phyloP scores from a whole-genome alignment of 768 basidiomycete species.

The Rhodotorula diobovata region DNA sequence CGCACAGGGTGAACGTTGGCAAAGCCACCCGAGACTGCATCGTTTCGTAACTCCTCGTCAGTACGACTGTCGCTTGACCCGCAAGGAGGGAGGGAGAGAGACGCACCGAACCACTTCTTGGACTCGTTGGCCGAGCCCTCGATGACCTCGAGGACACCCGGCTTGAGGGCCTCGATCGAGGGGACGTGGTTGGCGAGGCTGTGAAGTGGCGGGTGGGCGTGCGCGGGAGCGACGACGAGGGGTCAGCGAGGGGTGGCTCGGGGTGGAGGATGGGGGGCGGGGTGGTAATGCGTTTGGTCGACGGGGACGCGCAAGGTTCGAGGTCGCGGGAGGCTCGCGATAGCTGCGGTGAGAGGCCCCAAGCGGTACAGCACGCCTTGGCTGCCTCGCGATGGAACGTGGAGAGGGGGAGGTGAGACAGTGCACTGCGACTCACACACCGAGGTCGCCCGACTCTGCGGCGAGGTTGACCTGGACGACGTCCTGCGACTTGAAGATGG shows the following conservation, averaged over 20 bases:
- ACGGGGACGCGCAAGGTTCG: too few relatives aligned
- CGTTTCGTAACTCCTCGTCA: too few relatives aligned
- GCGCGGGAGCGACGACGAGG: too few relatives aligned
- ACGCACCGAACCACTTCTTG: conserved; percentile 97
- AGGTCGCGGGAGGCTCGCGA: too few relatives aligned
- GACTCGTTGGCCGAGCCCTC: conserved; percentile 63
- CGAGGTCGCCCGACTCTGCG: conserved; percentile 95
- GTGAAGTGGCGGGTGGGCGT: neutral
- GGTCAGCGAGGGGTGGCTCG: too few relatives aligned
- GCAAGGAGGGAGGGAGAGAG: neutral
- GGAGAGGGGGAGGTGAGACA: neutral
- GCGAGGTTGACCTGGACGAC: conserved; percentile 94
- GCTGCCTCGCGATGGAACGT: too few relatives aligned
- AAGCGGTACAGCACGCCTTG: too few relatives aligned
- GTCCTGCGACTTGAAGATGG: conserved; percentile 83
- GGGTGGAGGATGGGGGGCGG: too few relatives aligned
- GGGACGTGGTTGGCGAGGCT: conserved; percentile 91
- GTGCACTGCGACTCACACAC: conserved; percentile 54
- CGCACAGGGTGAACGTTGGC: conserved; percentile 80
- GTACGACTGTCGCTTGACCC: too few relatives aligned
- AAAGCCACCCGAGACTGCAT: conserved; percentile 85
- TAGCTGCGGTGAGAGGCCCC: too few relatives aligned
- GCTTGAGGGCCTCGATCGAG: conserved; percentile 89
- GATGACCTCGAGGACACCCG: conserved; percentile 90
- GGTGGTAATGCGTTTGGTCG: too few relatives aligned